Evolutionary conservation across 202 grass and related monocot genomes (phyloP).

Genomic region (Setaria italica): DNA sequence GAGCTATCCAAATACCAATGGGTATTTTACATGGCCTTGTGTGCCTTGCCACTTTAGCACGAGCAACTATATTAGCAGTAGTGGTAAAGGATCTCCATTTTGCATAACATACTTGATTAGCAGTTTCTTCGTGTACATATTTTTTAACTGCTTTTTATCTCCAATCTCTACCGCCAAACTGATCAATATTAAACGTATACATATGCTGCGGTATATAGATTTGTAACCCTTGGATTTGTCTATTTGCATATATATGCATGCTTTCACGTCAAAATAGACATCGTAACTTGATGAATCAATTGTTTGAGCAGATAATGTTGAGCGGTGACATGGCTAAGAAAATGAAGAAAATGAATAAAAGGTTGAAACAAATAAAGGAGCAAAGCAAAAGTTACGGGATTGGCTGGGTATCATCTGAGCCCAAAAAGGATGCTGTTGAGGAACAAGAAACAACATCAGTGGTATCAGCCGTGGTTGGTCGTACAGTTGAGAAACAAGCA

Average conservation of each 20-base stretch:
- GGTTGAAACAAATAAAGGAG: neutral
- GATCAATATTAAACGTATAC: neutral
- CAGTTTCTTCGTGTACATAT: too few species aligned
- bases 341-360: conserved; percentile 10
- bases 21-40: too few species aligned
- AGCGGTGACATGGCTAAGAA: neutral
- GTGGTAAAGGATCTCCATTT: neutral
- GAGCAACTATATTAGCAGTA: too few species aligned
- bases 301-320: conserved; percentile 7
- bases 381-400: neutral
- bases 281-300: neutral
- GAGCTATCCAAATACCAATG: too few species aligned
- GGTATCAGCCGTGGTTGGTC: neutral
- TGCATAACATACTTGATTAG: too few species aligned
- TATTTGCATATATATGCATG: neutral
- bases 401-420: neutral
- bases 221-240: neutral
- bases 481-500: neutral
- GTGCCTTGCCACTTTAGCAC: too few species aligned
- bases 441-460: neutral
- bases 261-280: neutral
- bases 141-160: too few species aligned
- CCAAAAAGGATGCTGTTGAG: rapidly evolving
- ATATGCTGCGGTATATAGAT: neutral
- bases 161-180: too few species aligned